Conservation (phyloP, 441 rosid genomes). For the Oxalis stricta region DNA sequence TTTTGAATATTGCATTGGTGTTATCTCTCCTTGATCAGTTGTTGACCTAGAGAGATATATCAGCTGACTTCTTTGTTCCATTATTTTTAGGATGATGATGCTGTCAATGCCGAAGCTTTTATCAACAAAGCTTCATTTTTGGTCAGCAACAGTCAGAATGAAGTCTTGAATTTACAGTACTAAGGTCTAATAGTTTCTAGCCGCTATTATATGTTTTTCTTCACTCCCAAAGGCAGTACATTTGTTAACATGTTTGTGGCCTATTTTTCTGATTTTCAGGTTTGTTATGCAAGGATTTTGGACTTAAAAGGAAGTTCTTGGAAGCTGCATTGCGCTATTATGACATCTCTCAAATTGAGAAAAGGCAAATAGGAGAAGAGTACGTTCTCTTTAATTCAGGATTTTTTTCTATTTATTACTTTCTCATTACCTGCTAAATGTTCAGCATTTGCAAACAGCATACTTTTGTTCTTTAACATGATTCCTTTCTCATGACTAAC, state of each 20-base stretch:
- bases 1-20: no score
- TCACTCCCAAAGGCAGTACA: no score
- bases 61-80: background rate
- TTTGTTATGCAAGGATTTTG: constrained; percentile 95
- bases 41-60: background rate
- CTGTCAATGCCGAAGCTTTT: constrained; percentile 91
- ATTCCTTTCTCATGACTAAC: no score
- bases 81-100: constrained; percentile 79
- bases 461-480: no score
- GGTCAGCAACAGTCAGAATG: constrained; percentile 92
- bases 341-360: constrained; percentile 90
- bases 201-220: no score
- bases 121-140: constrained; percentile 95
- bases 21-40: background rate
- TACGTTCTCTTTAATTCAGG: constrained; percentile 31
- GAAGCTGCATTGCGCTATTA: constrained; percentile 97
- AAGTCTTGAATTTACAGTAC: constrained; percentile 80
- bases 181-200: constrained; percentile 37
- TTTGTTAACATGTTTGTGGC: constrained; percentile 4
- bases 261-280: constrained; percentile 25
- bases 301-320: constrained; percentile 94
- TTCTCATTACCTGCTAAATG: no score
- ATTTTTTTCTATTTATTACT: background rate
- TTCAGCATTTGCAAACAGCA: no score
- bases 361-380: constrained; percentile 94